A percentile compares a stretch with the other conserved stretches of the same genome.
phyloP scores from a whole-genome alignment of 1,284 basidiomycete species.

The Heterobasidion annosum region DNA sequence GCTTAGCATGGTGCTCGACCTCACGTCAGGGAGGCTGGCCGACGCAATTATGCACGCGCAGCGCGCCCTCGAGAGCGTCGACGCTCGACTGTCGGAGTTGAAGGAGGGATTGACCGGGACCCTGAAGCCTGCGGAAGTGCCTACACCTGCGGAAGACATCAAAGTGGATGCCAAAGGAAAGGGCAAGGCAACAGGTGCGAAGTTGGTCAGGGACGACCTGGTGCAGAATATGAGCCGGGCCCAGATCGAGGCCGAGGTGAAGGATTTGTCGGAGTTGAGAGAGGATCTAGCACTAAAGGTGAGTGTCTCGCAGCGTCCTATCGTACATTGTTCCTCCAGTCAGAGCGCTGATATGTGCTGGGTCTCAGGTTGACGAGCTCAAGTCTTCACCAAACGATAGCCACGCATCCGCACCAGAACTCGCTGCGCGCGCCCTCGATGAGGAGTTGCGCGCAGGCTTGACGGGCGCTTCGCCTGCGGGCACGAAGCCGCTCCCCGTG shows the following conservation, averaged over 20 bases:
- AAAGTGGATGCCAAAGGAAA: conserved; percentile 51
- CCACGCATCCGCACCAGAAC: conserved; percentile 45
- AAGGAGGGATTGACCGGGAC: conserved; percentile 37
- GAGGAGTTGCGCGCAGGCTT: conserved; percentile 45
- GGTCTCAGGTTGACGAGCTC: conserved; percentile 71
- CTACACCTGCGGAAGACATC: conserved; percentile 13
- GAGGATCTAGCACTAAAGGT: conserved; percentile 81
- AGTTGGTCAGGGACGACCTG: conserved; percentile 39
- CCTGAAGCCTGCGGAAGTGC: conserved; percentile 20
- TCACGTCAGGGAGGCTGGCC: conserved; percentile 71
- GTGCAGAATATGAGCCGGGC: conserved; percentile 52
- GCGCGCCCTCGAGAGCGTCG: conserved; percentile 68
- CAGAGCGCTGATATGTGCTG: neutral
- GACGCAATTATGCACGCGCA: conserved; percentile 76
- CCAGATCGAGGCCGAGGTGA: conserved; percentile 69
- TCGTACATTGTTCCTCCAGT: neutral
- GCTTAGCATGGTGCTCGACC: conserved; percentile 81
- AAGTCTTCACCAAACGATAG: conserved; percentile 66
- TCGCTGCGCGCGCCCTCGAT: conserved; percentile 64
- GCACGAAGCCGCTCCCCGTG: conserved; percentile 30
- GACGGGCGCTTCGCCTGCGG: conserved; percentile 16
- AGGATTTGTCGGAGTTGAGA: conserved; percentile 67
- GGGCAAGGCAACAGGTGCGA: conserved; percentile 41
- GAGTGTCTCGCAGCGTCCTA: neutral
- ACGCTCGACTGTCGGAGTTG: conserved; percentile 59